phyloP scores from a whole-genome alignment of 1,284 basidiomycete species.

The Irpex sp. region DNA sequence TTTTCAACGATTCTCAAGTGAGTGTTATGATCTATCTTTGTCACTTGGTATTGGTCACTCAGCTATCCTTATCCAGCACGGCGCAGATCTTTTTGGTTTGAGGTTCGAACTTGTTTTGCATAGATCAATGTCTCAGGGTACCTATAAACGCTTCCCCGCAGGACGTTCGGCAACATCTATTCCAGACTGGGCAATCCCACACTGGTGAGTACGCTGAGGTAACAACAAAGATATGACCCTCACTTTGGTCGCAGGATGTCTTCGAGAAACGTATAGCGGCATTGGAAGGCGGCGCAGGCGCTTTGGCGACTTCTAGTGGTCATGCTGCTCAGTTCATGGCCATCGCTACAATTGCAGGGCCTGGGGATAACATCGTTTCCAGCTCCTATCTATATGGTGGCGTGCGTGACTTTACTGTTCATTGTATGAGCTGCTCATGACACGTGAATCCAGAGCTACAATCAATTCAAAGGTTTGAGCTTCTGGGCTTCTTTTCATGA shows the following conservation, averaged over 20 bases:
- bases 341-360: slow-evolving; percentile 57
- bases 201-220: slow-evolving; percentile 44
- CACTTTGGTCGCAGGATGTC: slow-evolving; percentile 48
- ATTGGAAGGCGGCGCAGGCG: slow-evolving; percentile 79
- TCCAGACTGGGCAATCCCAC: slow-evolving; percentile 85
- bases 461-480: slow-evolving; percentile 77
- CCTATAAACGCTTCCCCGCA: slow-evolving; percentile 19
- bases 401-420: slow-evolving; percentile 33
- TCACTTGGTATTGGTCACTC: not conserved
- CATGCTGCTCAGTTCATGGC: slow-evolving; percentile 84
- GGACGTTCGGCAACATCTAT: slow-evolving; percentile 72
- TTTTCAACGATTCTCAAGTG: slow-evolving; percentile 71
- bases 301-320: slow-evolving; percentile 77
- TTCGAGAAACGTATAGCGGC: slow-evolving; percentile 86
- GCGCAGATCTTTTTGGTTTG: slow-evolving; percentile 79
- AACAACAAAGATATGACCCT: not conserved
- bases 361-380: slow-evolving; percentile 83
- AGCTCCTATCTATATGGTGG: slow-evolving; percentile 69
- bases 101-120: slow-evolving; percentile 33
- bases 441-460: slow-evolving; percentile 59
- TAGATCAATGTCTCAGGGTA: not conserved
- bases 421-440: not conserved
- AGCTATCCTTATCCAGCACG: slow-evolving; percentile 49
- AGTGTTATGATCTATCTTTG: not conserved
- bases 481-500: not conserved